Base-by-base conservation (phyloP, 495 filamentous ascomycete species). In the Jackrogersella multiformis region DNA sequence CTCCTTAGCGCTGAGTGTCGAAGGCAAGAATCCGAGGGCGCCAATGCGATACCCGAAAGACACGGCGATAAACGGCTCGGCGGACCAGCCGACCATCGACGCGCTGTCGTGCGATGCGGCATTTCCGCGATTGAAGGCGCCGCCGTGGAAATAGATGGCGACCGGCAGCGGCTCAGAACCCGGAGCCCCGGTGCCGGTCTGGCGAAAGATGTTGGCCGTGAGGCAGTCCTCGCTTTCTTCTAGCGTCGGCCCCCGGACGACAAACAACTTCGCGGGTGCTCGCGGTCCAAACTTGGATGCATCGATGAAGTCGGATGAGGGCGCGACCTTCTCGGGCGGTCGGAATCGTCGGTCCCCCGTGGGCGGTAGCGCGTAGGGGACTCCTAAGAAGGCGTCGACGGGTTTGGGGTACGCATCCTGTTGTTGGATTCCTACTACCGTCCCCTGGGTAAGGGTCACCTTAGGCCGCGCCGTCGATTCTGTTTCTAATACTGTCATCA, bases 381-480 rank as follows among this genome's bases (percentile, higher is more conserved):
- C 23, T 24, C 41, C 41, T 23, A 45, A 45, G 20, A 45, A 45
- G 18, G 41, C 41, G 41, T 45, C 41, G 6, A 45, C 41, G 20
- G 41, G 41, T 23, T 45, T 45, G 41, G 41, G 41, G 41, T 45
- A 45, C 20, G 20, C 41, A 23, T 45, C 41, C 20, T 45, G 41
- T 8, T 45, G 41, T n/a, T 45, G 41, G 20, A 45, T 45, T 23
- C 41, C 41, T 20, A 45, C 41, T 10, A 45, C 41, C 41, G 41
- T 45, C 20, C 41, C 41, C 41, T 45, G 41, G 12, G 41, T 45
- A 23, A 45, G 41, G 18, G 18, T 45, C 18, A 45, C 41, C 41
- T 13, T 45, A 5, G 41, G 41, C 20, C 41, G 20, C 41, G 8
- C 41, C 41, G 41, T 5, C 41, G 41, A 24, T 24, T 45, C 6